A percentile compares a stretch with the other conserved stretches of the same genome.
These are phyloP conservation scores for Trametes cingulata DNA, from an alignment of 768 basidiomycete genomes.

Conservation along the genomic window DNA sequence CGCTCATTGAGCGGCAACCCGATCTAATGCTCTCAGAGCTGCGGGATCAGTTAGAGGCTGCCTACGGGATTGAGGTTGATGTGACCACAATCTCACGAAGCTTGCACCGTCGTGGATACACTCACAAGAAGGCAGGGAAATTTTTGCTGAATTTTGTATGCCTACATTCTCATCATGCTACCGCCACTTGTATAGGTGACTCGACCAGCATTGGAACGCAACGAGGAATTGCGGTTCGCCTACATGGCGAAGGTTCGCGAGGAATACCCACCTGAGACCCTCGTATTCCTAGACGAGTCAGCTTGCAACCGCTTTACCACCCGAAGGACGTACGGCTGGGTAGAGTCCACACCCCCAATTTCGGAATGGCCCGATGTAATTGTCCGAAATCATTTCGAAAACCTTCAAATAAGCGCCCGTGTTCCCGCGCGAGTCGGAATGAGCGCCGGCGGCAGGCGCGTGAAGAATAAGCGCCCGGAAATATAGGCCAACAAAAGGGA, in stretches of 20 bases:
- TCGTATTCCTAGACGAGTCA: constrained; percentile 40
- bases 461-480: no score
- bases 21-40: constrained; percentile 34
- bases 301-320: constrained; percentile 32
- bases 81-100: constrained; percentile 29
- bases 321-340: constrained; percentile 18
- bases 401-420: no score
- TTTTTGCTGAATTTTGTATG: no score
- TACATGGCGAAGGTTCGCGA: constrained; percentile 15
- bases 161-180: no score
- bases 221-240: constrained; percentile 10
- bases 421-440: no score
- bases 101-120: constrained; percentile 27
- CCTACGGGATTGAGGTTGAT: constrained; percentile 25
- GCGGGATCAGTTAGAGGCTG: constrained; percentile 23
- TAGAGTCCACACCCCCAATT: no score
- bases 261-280: constrained; percentile 22
- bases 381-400: no score
- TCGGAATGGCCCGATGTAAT: no score
- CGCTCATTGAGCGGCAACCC: constrained; percentile 23
- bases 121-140: constrained; percentile 30
- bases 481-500: no score
- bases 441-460: no score
- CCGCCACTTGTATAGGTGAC: constrained; percentile 15
- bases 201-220: constrained; percentile 20